Evolutionary conservation across 2,329 filamentous ascomycete genomes (phyloP), one percentile per base, ranked within the genome.

Genomic region (Moelleriella libera): DNA sequence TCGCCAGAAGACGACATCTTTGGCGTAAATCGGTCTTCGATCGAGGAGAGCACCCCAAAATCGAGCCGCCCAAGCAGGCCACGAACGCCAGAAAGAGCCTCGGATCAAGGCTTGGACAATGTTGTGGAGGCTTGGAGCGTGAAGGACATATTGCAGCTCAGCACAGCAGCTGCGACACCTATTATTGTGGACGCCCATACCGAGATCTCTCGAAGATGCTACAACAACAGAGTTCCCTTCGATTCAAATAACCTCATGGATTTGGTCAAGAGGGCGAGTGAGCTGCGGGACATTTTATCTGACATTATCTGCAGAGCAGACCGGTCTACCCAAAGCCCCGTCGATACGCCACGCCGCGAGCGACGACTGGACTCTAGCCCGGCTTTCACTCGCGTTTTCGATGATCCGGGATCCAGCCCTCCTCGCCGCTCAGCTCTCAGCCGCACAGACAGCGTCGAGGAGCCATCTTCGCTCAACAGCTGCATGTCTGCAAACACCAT

Each of bases 231-330:
- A 52, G 58, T 83, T 56, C 80, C 81, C 49, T 83, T 83, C 52
- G 80, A 82, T 57, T 83, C 80, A 5, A 82, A 81, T 52, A 83
- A 77, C 59, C 68, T 83, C n/a, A 78, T 77, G 54, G 76, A 79
- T 55, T 65, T 83, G 47, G 80, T 83, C 39, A 78, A 77, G 58
- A 70, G 78, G 49, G 80, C 80, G 1, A 71, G 75, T 30, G 74
- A 76, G 48, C 62, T 83, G 34, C 72, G 75, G 30, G 77, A 82
- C 52, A 66, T 68, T 4, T 63, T 83, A 28, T 78, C 78, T 0
- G 78, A 82, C 47, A 60, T 77, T 5, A 68, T 83, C 44, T 75
- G 79, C 44, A 70, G 69, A 46, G 75, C 71, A 40, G 79, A 83
- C 54, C 69, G 76, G 30, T 67, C 77, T 45, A 74, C 74, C 0